Evolutionary conservation across 495 filamentous ascomycete species (phyloP).

Genomic region (Pyrenula aspistea): DNA sequence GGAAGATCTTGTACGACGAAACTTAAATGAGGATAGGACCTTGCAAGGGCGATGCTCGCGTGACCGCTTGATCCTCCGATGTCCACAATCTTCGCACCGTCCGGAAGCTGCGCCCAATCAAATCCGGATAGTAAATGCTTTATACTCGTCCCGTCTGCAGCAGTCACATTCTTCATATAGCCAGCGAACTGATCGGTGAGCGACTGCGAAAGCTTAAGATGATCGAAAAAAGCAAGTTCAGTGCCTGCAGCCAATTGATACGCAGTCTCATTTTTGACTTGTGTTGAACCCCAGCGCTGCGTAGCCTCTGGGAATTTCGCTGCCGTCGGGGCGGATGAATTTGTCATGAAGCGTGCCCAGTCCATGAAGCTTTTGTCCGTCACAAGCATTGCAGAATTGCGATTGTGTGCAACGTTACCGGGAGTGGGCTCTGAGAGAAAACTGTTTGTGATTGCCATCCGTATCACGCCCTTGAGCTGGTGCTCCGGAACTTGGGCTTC

Average conservation of each 20-base stretch:
- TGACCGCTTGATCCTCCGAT: slow-evolving; percentile 13
- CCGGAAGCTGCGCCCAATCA: slow-evolving; percentile 12
- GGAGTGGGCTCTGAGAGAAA: slow-evolving; percentile 15
- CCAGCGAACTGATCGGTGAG: slow-evolving; percentile 8
- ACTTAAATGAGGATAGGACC: slow-evolving; percentile 13
- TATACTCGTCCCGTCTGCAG: slow-evolving; percentile 8
- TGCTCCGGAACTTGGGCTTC: slow-evolving; percentile 10
- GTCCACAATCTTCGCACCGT: slow-evolving; percentile 7
- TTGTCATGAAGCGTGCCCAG: slow-evolving; percentile 13
- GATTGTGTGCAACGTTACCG: slow-evolving; percentile 14
- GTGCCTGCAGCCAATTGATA: slow-evolving; percentile 18
- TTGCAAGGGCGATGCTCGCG: slow-evolving; percentile 13
- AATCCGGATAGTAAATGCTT: slow-evolving; percentile 14
- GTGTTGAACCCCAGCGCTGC: slow-evolving; percentile 9
- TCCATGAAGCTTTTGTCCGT: slow-evolving; percentile 8
- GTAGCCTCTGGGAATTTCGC: slow-evolving; percentile 9
- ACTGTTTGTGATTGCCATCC: slow-evolving; percentile 23
- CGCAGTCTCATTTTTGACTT: slow-evolving; percentile 13
- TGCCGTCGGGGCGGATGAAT: slow-evolving; percentile 7
- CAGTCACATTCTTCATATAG: slow-evolving; percentile 13
- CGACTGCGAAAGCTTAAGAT: slow-evolving; percentile 3
- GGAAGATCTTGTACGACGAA: slow-evolving; percentile 18
- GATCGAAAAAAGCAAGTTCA: slow-evolving; percentile 15
- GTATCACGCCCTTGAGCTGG: slow-evolving; percentile 14
- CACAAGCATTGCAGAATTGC: slow-evolving; percentile 14